These are phyloP conservation scores for Clarireedia homoeocarpa DNA, from an alignment of 2,329 filamentous ascomycete species.

Conservation along the genomic window DNA sequence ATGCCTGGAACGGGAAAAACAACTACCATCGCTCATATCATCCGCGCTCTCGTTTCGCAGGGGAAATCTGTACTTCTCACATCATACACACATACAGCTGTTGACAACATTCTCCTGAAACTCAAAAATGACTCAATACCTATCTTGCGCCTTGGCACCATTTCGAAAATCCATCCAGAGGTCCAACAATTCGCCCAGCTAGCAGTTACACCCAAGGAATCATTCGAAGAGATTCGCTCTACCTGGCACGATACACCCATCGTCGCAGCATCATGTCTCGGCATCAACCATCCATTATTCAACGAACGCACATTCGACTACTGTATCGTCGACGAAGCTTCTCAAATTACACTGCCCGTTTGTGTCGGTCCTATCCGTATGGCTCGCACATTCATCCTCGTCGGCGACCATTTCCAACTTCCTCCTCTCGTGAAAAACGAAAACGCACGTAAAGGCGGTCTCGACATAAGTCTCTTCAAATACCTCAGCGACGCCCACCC, in stretches of 20 bases:
- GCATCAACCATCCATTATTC: constrained; percentile 84
- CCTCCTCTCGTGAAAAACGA: constrained; percentile 92
- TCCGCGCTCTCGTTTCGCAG: constrained; percentile 77
- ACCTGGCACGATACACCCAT: constrained; percentile 82
- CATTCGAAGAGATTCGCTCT: constrained; percentile 74
- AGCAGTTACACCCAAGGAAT: constrained; percentile 63
- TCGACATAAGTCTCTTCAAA: constrained; percentile 93
- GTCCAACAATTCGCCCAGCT: constrained; percentile 80
- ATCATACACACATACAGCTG: constrained; percentile 94
- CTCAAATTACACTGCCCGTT: constrained; percentile 92
- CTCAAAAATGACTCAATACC: constrained; percentile 70
- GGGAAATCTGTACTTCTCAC: constrained; percentile 89
- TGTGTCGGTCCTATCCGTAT: constrained; percentile 91
- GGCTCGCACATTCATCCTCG: constrained; percentile 86
- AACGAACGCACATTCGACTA: constrained; percentile 89
- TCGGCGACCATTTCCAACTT: constrained; percentile 93
- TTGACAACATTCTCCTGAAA: constrained; percentile 96
- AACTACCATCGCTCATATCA: constrained; percentile 96
- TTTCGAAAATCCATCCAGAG: constrained; percentile 79
- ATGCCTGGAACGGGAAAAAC: constrained; percentile 99
- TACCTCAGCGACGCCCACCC: constrained; percentile 85
- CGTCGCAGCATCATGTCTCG: constrained; percentile 90
- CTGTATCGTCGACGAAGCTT: constrained; percentile 96
- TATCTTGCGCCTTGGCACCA: constrained; percentile 76
- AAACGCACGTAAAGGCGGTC: constrained; percentile 72